Percentiles rank a stretch among this genome's conserved stretches.
Conservation (phyloP, 192 early-diverging fungal species). For the Backusella parvicylindrica region DNA sequence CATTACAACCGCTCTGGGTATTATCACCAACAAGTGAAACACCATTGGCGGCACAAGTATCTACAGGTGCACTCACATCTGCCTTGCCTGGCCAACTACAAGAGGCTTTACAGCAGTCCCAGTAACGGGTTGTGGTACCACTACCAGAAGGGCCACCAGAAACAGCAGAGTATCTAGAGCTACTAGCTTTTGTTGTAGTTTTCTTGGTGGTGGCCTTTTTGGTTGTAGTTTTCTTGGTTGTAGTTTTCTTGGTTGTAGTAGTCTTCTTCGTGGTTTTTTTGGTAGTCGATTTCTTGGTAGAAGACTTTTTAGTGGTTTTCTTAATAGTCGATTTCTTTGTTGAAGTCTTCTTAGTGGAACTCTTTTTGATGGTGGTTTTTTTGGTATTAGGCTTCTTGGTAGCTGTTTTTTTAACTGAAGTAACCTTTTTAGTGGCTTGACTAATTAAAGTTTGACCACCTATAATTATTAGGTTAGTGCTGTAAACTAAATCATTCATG, state of each 20-base stretch:
- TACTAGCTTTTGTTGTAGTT: not conserved
- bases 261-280: not conserved
- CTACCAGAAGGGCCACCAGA: slow-evolving; percentile 15
- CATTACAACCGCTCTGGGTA: slow-evolving; percentile 18
- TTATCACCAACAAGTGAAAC: slow-evolving; percentile 7
- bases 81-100: slow-evolving; percentile 22
- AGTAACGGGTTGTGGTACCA: slow-evolving; percentile 24
- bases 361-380: not conserved
- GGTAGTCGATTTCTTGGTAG: not conserved
- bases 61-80: slow-evolving; percentile 14
- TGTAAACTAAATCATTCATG: not conserved
- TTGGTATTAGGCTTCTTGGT: not conserved
- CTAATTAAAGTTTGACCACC: not conserved
- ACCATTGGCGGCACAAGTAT: slow-evolving; percentile 20
- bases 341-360: not conserved
- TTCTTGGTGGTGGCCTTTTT: not conserved
- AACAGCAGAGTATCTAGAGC: not conserved
- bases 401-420: not conserved
- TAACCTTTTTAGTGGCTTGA: not conserved
- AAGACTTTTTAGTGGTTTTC: not conserved
- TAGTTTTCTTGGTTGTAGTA: not conserved
- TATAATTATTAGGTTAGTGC: not conserved
- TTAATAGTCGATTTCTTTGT: not conserved
- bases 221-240: not conserved
- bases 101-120: slow-evolving; percentile 29